Base-by-base conservation (phyloP, 1,284 basidiomycete species). In the Naganishia liquefaciens region DNA sequence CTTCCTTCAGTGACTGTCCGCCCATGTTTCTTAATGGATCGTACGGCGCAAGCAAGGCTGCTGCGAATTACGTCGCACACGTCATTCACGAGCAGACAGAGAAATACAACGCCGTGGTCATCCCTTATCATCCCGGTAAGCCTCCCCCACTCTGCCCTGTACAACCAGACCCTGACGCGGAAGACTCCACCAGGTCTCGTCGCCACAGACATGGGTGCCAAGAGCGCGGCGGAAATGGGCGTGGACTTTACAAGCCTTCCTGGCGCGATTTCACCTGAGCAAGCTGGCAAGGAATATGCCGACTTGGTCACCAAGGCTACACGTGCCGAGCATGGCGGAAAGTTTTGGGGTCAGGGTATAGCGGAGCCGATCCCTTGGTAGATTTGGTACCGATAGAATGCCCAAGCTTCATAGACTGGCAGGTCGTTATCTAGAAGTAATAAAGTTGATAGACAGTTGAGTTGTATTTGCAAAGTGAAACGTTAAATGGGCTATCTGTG, bases 1-100 rank as follows among this genome's bases (percentile, higher is more conserved):
- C 27, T 23, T 61, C 60, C n/a, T 53, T 44, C 1, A 42, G 66
- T 37, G 46, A 30, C 4, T 54, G 53, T 1, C 33, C 54, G 6
- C 25, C 28, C 23, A 50, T 57, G 5, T 62, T 47, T 21, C 9
- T 33, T 1, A 30, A 28, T 4, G 51, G 40, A 17, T 49, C 68
- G 21, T 72, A 72, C 49, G 65, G 67, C 3, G 54, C 54, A 15
- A 67, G 62, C 42, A 72, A 72, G 54, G 69, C 65, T 17, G 69
- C 68, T 1, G 55, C 66, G 11, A 72, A 72, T 50, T 67, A 54
- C 43, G 2, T 72, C 17, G 54, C 54, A 21, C 44, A 49, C 3
- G 68, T 63, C 54, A 65, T 72, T 28, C 64, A 66, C 42, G 37
- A 50, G 25, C 67, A 70, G 40, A 43, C 30, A 23, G 54, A 64